Percentiles rank a stretch among this genome's conserved stretches.
phyloP scores from a whole-genome alignment of 345 rosid genomes.

The Geranium brycei region DNA sequence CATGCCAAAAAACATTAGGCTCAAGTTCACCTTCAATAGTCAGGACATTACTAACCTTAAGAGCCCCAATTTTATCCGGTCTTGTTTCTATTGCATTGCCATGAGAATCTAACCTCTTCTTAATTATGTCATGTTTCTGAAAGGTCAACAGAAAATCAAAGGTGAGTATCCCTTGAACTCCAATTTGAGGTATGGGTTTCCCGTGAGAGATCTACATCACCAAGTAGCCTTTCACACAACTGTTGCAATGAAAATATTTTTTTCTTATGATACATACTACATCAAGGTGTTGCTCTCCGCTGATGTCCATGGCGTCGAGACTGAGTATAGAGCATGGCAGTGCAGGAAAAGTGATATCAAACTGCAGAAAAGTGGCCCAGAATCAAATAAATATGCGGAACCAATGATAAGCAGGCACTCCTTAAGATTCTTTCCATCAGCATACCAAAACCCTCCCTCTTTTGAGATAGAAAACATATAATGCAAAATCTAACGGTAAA shows the following conservation, averaged over 20 bases:
- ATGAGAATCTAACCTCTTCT: slow-evolving; percentile 61
- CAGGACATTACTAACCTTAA: slow-evolving; percentile 42
- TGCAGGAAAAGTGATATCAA: background rate
- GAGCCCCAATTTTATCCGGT: slow-evolving; percentile 78
- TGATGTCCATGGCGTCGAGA: slow-evolving; percentile 1
- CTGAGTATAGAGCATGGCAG: slow-evolving; percentile 1
- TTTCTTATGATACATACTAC: background rate
- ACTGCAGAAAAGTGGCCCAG: slow-evolving; percentile 30
- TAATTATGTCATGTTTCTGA: slow-evolving; percentile 86
- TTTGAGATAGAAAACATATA: no score
- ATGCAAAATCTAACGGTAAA: no score
- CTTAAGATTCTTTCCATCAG: background rate
- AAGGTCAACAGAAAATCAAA: slow-evolving; percentile 7
- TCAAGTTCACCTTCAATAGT: background rate
- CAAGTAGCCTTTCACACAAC: background rate
- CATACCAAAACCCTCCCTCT: no score
- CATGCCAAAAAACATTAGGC: background rate
- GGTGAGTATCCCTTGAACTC: background rate
- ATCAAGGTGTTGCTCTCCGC: slow-evolving; percentile 1
- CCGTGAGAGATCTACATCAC: background rate
- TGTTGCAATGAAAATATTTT: no score
- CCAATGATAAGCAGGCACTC: background rate
- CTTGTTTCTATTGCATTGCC: slow-evolving; percentile 73
- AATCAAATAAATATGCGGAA: background rate
- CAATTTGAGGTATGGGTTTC: background rate